phyloP scores from a whole-genome alignment of 2,329 filamentous ascomycete species.

The Xylaria sp. region DNA sequence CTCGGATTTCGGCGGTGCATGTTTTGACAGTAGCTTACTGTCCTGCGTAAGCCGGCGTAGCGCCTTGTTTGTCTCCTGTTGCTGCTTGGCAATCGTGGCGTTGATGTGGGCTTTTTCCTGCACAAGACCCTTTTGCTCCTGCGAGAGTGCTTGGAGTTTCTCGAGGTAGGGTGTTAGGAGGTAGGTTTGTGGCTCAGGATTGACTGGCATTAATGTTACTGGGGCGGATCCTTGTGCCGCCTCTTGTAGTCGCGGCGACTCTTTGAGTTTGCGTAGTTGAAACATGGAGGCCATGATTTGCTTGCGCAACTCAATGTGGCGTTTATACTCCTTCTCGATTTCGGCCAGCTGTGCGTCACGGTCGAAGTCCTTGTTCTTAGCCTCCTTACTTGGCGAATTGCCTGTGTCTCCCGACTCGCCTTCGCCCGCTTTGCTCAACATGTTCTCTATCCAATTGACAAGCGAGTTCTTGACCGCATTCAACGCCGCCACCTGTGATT shows the following conservation, averaged over 20 bases:
- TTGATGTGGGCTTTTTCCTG: conserved; percentile 68
- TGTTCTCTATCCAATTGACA: conserved; percentile 72
- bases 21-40: conserved; percentile 67
- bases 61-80: conserved; percentile 60
- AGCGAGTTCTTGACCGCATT: conserved; percentile 66
- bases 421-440: conserved; percentile 64
- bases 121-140: conserved; percentile 66
- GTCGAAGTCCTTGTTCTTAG: conserved; percentile 39
- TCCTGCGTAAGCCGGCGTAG: conserved; percentile 68
- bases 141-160: conserved; percentile 61
- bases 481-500: conserved; percentile 62
- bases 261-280: conserved; percentile 34
- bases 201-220: conserved; percentile 11
- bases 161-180: conserved; percentile 67
- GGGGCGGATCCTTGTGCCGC: conserved; percentile 4
- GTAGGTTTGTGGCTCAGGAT: conserved; percentile 49
- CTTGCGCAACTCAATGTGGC: conserved; percentile 62
- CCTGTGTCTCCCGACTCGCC: conserved; percentile 35
- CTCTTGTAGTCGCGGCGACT: conserved; percentile 13
- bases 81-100: conserved; percentile 59
- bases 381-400: conserved; percentile 37
- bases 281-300: conserved; percentile 56
- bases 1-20: conserved; percentile 49
- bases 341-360: conserved; percentile 55
- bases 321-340: conserved; percentile 64